Conservation (phyloP, 768 basidiomycete genomes). For the Podaxis rugospora region DNA sequence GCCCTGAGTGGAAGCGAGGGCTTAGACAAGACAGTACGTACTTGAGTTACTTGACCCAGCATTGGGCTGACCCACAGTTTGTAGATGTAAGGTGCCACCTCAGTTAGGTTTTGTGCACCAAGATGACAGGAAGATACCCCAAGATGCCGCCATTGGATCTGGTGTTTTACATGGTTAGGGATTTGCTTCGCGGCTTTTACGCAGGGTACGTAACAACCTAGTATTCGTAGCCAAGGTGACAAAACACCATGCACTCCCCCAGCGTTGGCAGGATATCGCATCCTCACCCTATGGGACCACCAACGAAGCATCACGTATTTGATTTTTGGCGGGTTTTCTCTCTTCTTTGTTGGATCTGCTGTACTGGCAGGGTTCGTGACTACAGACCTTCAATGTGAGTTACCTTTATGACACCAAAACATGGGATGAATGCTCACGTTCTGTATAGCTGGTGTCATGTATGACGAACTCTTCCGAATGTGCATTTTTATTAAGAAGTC, state of each 20-base stretch:
- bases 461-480: neutral
- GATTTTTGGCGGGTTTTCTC: neutral
- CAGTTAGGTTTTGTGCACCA: neutral
- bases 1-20: neutral
- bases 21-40: neutral
- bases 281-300: conserved; percentile 8
- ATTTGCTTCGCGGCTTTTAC: neutral
- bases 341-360: neutral
- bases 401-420: too few relatives aligned
- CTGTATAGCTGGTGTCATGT: neutral
- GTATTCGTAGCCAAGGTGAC: too few relatives aligned
- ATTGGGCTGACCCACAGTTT: neutral
- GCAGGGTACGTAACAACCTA: neutral
- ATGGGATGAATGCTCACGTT: neutral
- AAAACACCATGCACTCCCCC: neutral
- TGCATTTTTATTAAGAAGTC: conserved; percentile 1
- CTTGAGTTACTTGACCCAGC: neutral
- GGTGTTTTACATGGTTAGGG: neutral
- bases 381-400: neutral
- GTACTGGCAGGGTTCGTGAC: neutral
- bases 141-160: conserved; percentile 1
- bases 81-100: neutral
- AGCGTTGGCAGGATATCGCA: conserved; percentile 1
- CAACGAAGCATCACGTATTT: neutral
- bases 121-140: neutral